Base-by-base conservation (phyloP, 2,329 filamentous ascomycete species). In the Tolypocladium cylindrosporum region DNA sequence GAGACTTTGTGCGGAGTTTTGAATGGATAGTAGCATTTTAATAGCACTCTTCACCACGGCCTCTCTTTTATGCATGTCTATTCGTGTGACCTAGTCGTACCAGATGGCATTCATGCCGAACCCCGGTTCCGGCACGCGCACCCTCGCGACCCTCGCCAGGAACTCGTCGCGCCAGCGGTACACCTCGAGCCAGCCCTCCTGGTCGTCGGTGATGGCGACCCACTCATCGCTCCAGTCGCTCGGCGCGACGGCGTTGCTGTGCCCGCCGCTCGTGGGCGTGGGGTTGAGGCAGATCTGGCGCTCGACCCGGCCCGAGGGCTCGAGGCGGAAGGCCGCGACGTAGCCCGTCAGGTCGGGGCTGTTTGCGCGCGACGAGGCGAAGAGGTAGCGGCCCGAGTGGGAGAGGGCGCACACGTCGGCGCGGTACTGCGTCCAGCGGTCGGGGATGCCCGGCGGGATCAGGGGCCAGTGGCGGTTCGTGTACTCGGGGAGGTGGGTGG, bases 41-140 rank as follows among this genome's bases (percentile, higher is more conserved):
- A 51, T 36, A 51, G 4, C 21, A n/a, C 11, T 13, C 4, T 36
- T 50, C 45, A 9, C 24, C 2, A 19, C 3, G 14, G 13, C 37
- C 37, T 39, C 16, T 4, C 10, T 31, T 13, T 21, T 21, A 2
- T 16, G 4, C 4, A 36, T 13, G 48, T 51, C 48, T 4, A 36
- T 10, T 19, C 21, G 31, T 19, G 48, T 13, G 48, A 13, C 16
- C 54, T 61, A 76, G 59, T 95, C 88, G 71, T 94, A 94, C 91
- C 91, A 96, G 62, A 95, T 91, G n/a, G 90, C 90, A 74, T 96
- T 96, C 91, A 96, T 96, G 1, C 90, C 90, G 70, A 96, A 96
- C 1, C 91, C 91, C n/a, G 89, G 89, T 75, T 95, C 91, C 7
- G 86, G 85, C 42, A 95, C 86, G 64, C 90, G 85, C 61, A 89